Evolutionary conservation across 129 eudicot genomes (phyloP).

Genomic region (Logfia minima): DNA sequence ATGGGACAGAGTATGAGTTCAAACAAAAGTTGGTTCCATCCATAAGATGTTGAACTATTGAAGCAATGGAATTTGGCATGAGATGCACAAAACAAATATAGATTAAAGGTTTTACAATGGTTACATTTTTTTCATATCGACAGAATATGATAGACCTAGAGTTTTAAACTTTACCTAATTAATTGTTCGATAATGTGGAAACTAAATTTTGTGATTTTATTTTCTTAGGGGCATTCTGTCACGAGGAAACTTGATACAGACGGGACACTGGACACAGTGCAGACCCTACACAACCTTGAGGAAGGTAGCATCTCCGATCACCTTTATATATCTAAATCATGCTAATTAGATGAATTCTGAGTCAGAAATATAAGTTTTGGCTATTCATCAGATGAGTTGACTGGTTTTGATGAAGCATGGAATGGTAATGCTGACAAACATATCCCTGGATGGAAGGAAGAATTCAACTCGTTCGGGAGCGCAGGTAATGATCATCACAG

Average conservation of each 20-base stretch:
- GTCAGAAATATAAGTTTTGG: conserved; percentile 1
- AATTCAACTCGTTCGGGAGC: conserved; percentile 25
- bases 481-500: conserved; percentile 34
- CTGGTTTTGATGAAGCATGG: conserved; percentile 83
- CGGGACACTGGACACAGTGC: conserved; percentile 82
- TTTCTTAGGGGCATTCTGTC: conserved; percentile 73
- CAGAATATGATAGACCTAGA: neutral
- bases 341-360: neutral
- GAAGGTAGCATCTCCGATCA: conserved; percentile 48
- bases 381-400: conserved; percentile 60
- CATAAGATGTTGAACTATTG: neutral
- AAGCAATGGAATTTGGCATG: neutral
- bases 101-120: neutral
- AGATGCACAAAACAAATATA: neutral
- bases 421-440: conserved; percentile 51
- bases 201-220: conserved; percentile 1
- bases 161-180: neutral
- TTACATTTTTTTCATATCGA: neutral
- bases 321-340: neutral
- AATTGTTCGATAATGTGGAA: neutral
- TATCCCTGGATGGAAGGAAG: conserved; percentile 51
- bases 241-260: conserved; percentile 73
- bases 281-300: conserved; percentile 74
- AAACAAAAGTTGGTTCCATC: neutral
- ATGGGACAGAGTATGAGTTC: too few relatives aligned